Evolutionary conservation across 805 yeast species (phyloP), one percentile per base, ranked within the genome.

Genomic region (Kodamaea kakaduensis): DNA sequence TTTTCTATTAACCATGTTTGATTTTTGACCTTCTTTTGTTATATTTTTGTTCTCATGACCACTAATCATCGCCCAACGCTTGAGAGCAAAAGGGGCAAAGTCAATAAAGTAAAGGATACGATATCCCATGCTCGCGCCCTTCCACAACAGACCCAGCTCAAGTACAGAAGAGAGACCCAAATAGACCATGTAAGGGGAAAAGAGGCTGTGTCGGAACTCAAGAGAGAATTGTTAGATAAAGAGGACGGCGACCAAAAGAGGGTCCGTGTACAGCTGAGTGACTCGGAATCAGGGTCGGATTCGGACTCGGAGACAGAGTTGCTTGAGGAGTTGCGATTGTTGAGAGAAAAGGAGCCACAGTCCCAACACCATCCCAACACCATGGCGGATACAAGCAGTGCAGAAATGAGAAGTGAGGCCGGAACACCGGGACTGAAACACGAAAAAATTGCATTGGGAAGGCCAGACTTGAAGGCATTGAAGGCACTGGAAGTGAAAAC

Each of bases 41-140:
- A 19, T 19, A 7, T 19, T 19, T 19, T 19, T 19, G 22, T n/a
- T 25, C 34, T 12, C 26, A 64, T 63, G 69, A 62, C 69, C n/a
- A 59, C 69, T 6, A 66, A 66, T 41, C 70, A 66, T 40, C 50
- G 70, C 32, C 71, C 71, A 6, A 62, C 69, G 5, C 48, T 66
- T 22, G 71, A 66, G 37, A 59, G 64, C 31, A 66, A 66, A 41
- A 46, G 60, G 26, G 71, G 71, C 4, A 57, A 59, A 37, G 52
- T 45, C 14, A 41, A 50, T 12, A 37, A 43, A 1, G 62, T 64
- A n/a, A 42, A 41, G 8, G 59, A 63, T 38, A 46, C 62, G 25
- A 64, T 65, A n/a, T 45, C 50, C 6, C 71, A 65, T 45, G 42
- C 68, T 1, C 47, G 70, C 23, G 42, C 54, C 1, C 44, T 53